A percentile compares a stretch with the other conserved stretches of the same genome.
These are phyloP conservation scores for Cladochytrium replicatum DNA, from an alignment of 192 early-diverging fungal genomes.

Conservation along the genomic window DNA sequence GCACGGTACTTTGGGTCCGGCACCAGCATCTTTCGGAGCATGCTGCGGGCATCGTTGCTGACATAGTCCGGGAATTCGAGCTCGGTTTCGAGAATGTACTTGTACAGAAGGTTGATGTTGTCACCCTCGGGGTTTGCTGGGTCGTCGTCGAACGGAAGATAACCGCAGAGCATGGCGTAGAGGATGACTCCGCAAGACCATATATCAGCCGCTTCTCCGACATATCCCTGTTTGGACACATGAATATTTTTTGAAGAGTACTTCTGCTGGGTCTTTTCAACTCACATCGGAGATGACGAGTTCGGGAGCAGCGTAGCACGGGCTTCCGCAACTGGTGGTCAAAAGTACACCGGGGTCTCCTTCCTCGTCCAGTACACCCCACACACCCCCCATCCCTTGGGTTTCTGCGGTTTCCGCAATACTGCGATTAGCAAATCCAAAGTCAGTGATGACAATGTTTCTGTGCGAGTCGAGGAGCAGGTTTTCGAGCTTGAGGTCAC, in stretches of 20 bases:
- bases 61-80: conserved; percentile 46
- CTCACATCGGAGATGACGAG: conserved; percentile 86
- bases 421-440: conserved; percentile 95
- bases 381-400: not conserved
- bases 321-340: conserved; percentile 92
- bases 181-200: conserved; percentile 99
- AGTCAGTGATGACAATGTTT: conserved; percentile 95
- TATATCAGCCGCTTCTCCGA: conserved; percentile 91
- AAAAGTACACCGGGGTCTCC: conserved; percentile 44
- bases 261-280: no score
- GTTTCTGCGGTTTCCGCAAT: conserved; percentile 53
- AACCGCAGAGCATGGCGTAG: conserved; percentile 56
- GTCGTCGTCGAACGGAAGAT: conserved; percentile 54
- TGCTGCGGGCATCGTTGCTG: conserved; percentile 24
- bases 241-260: conserved; percentile 5
- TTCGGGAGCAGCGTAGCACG: conserved; percentile 98
- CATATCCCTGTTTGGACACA: conserved; percentile 54
- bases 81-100: conserved; percentile 47
- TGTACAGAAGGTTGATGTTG: conserved; percentile 50
- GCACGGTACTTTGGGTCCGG: conserved; percentile 40
- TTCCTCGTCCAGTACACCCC: not conserved
- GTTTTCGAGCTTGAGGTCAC: conserved; percentile 97
- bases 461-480: conserved; percentile 81
- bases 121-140: conserved; percentile 48
- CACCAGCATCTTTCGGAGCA: conserved; percentile 42